Base-by-base conservation (phyloP, 164 flowering plant species). In the Stephania japonica region DNA sequence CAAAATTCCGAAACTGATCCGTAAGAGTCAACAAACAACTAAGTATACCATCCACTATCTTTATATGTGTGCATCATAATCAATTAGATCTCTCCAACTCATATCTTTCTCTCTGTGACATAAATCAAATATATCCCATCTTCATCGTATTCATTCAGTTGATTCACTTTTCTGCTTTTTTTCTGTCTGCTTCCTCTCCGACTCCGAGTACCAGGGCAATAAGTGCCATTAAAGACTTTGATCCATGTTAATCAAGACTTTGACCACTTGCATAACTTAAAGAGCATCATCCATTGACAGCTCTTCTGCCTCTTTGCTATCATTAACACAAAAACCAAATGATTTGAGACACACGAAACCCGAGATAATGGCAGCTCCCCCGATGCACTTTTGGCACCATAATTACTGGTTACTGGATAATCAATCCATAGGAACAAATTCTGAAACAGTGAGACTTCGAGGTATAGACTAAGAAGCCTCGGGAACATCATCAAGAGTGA, bases 401-500 rank as follows among this genome's bases (percentile, higher is more conserved):
- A 47, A 2, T 44, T 44, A 44, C 14, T 44, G 50, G 12, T 3
- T 44, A n/a, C 50, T 44, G 6, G n/a, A n/a, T n/a, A n/a, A n/a
- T 44, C 50, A 44, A 44, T 44, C 5, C 50, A 44, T 9, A 44
- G 50, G 50, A 44, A 44, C 10, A 44, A 44, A 44, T 44, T 1
- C 50, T 44, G 50, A 44, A 44, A 44, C 50, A 6, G 50, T 44
- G 25, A 65, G 43, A 53, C 24, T 4, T 74, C 42, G 77, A 69
- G 75, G 27, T 32, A 5, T 16, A 56, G 62, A 25, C 4, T 70
- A 27, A 2, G 42, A 26, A 23, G 68, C 18, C 42, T 78, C 82
- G 1, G 97, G 97, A 49, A 92, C 89, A 70, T 87, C 88, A 71
- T 94, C 99, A 23, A 94, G 92, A 70, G 89, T 88, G 84, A 92